These are phyloP conservation scores for Umbilicus rupestris DNA, from an alignment of 164 flowering plant genomes.

Conservation along the genomic window DNA sequence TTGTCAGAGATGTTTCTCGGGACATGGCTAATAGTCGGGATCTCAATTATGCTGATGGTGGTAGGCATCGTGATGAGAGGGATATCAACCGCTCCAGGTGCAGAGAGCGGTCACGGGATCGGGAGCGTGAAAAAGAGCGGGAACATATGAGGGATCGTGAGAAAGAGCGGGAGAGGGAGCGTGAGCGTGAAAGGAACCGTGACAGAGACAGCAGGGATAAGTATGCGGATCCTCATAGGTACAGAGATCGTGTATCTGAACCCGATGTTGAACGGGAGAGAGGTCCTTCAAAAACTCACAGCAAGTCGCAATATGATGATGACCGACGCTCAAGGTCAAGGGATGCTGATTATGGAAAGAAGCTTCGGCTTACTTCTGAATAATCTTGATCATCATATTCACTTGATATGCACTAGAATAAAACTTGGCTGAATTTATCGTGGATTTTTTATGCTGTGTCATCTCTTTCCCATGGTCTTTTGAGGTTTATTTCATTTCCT, in stretches of 20 bases:
- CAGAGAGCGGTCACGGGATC: constrained; percentile 32
- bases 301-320: constrained; percentile 73
- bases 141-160: constrained; percentile 24
- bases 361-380: constrained; percentile 50
- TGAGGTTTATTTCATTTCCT: too few relatives aligned
- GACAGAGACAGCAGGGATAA: constrained; percentile 59
- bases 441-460: constrained; percentile 10
- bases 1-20: constrained; percentile 46
- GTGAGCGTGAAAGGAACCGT: constrained; percentile 43
- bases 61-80: too few relatives aligned
- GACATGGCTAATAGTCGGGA: constrained; percentile 55
- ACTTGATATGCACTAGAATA: neutral
- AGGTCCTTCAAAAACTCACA: constrained; percentile 59
- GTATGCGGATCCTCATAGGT: constrained; percentile 25
- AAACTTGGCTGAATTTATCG: constrained; percentile 4
- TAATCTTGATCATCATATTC: constrained; percentile 13
- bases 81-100: constrained; percentile 46
- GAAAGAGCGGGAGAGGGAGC: constrained; percentile 40
- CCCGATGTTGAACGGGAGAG: constrained; percentile 72
- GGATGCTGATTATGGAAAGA: constrained; percentile 75
- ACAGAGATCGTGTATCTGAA: constrained; percentile 17
- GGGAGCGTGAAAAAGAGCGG: neutral
- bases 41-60: constrained; percentile 56
- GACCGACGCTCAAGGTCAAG: constrained; percentile 66
- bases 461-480: neutral